Conservation (phyloP, 1,284 basidiomycete species). For the Moniliella sp. region DNA sequence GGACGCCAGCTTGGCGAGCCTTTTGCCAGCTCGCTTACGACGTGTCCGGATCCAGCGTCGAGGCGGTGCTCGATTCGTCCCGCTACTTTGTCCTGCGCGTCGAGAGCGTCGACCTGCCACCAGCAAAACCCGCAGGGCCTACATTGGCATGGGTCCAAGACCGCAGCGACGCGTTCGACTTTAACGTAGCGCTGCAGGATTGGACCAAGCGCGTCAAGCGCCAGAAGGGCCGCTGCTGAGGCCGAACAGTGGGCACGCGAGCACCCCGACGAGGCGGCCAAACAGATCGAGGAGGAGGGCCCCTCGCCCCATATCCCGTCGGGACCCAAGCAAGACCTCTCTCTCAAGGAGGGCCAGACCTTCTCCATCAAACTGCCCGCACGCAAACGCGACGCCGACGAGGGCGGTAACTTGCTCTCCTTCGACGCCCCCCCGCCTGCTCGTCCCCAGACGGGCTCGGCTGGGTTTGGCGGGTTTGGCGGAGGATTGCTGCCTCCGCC, state of each 20-base stretch:
- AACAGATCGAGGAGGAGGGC: constrained; percentile 4
- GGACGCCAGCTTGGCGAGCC: constrained; percentile 38
- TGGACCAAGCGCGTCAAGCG: constrained; percentile 60
- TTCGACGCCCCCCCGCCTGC: too few species aligned
- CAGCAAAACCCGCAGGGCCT: constrained; percentile 15
- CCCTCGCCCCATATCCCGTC: constrained; percentile 37
- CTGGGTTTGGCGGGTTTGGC: too few species aligned
- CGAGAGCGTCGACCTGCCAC: constrained; percentile 35
- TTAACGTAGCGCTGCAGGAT: constrained; percentile 56
- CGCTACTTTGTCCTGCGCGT: constrained; percentile 84
- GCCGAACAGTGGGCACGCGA: constrained; percentile 6
- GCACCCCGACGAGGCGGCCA: constrained; percentile 12
- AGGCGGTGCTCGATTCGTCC: constrained; percentile 81
- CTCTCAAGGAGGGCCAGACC: constrained; percentile 83
- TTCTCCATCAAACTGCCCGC: constrained; percentile 37
- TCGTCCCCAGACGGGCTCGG: too few species aligned
- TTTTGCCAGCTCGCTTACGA: constrained; percentile 83
- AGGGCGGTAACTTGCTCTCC: too few species aligned
- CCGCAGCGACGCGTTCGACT: constrained; percentile 25
- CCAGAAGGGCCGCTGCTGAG: constrained; percentile 8
- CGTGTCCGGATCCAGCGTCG: constrained; percentile 54
- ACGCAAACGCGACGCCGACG: too few species aligned
- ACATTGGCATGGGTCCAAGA: constrained; percentile 30
- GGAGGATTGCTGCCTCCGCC: too few species aligned
- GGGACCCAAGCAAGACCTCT: constrained; percentile 70